Evolutionary conservation across 768 basidiomycete species (phyloP).

Genomic region (Tylopilus intermedius): DNA sequence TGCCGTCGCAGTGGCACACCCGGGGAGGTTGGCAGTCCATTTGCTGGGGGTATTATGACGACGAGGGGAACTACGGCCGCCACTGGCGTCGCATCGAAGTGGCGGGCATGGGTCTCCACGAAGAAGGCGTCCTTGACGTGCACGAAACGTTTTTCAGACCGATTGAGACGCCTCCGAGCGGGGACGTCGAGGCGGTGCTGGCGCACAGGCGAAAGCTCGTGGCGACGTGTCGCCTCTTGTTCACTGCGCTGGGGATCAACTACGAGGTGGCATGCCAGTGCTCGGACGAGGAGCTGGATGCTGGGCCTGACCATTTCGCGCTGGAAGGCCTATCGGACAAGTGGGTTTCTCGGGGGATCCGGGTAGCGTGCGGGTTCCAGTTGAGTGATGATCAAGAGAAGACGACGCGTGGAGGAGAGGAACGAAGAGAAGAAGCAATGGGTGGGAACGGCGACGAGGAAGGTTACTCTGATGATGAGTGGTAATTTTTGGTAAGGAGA

Average conservation of each 20-base stretch:
- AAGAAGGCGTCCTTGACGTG: constrained; percentile 3
- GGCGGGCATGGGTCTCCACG: background rate
- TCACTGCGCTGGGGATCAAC: too few species aligned
- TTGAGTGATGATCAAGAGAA: background rate
- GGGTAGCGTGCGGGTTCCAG: constrained; percentile 9
- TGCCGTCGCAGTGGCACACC: constrained; percentile 4
- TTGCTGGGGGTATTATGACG: constrained; percentile 5
- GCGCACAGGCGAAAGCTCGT: constrained; percentile 3
- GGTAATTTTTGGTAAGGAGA: too few species aligned
- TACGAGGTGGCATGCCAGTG: too few species aligned
- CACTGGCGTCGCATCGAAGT: background rate
- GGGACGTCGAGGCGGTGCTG: background rate
- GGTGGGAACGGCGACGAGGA: too few species aligned
- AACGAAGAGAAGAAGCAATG: too few species aligned
- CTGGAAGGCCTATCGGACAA: constrained; percentile 10
- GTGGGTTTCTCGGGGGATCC: constrained; percentile 13
- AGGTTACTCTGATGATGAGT: too few species aligned
- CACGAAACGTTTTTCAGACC: constrained; percentile 5
- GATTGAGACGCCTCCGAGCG: background rate
- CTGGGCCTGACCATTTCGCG: background rate
- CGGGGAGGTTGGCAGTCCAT: constrained; percentile 6
- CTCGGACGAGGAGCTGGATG: background rate
- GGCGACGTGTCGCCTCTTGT: background rate
- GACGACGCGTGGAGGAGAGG: background rate
- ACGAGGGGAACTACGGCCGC: background rate